phyloP scores from a whole-genome alignment of 345 rosid species.

The Camelina sativa region DNA sequence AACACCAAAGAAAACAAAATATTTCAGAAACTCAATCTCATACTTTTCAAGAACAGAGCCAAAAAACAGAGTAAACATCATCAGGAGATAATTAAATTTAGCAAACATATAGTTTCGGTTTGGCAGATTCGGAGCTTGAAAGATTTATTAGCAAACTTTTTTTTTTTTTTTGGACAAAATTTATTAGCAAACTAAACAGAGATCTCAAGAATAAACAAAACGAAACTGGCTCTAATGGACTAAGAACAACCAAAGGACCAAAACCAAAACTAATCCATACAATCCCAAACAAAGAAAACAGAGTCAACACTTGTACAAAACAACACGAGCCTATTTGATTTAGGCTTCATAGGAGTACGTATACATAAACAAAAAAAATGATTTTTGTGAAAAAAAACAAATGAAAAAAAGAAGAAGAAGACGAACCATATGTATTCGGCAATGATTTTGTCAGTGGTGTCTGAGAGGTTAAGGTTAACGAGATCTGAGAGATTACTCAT shows the following conservation, averaged over 20 bases:
- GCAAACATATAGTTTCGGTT: neutral
- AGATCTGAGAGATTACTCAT: conserved; percentile 81
- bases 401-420: conserved; percentile 19
- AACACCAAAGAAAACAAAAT: neutral
- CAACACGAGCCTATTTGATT: conserved; percentile 17
- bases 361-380: conserved; percentile 9
- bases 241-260: neutral
- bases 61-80: conserved; percentile 9
- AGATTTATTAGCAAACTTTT: neutral
- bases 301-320: neutral
- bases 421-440: conserved; percentile 91
- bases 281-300: neutral
- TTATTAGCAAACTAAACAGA: conserved; percentile 9
- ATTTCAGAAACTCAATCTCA: neutral
- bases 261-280: neutral
- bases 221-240: neutral
- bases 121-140: neutral
- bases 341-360: neutral
- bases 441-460: conserved; percentile 69
- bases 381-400: neutral
- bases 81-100: neutral
- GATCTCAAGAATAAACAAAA: neutral
- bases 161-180: neutral
- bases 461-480: conserved; percentile 83
- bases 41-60: conserved; percentile 12